Evolutionary conservation across 2,329 filamentous ascomycete genomes (phyloP).

Genomic region (Berkeleyomyces rouxiae): DNA sequence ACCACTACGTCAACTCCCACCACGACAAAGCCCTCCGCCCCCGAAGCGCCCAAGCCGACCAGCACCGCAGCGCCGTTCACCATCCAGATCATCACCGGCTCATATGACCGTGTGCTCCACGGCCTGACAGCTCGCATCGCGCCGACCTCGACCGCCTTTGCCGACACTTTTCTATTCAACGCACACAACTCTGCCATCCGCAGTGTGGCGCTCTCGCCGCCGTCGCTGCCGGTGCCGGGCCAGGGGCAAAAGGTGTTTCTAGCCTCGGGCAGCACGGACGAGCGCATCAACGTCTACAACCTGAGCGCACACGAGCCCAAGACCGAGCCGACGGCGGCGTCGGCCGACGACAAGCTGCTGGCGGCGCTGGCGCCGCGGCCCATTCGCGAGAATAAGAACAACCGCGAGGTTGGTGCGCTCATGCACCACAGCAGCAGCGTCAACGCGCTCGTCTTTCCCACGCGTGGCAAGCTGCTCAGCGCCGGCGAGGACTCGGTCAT

Average conservation of each 20-base stretch:
- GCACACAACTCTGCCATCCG: conserved; percentile 82
- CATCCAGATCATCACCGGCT: conserved; percentile 83
- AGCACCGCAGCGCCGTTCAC: conserved; percentile 28
- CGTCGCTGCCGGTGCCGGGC: conserved; percentile 42
- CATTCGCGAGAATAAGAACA: conserved; percentile 69
- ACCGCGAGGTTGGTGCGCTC: conserved; percentile 73
- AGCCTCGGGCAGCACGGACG: conserved; percentile 82
- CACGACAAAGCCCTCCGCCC: conserved; percentile 1
- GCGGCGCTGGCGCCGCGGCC: conserved; percentile 54
- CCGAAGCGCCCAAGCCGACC: background rate
- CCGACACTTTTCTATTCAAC: conserved; percentile 90
- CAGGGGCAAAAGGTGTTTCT: conserved; percentile 72
- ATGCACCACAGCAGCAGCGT: conserved; percentile 75
- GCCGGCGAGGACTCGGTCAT: conserved; percentile 82
- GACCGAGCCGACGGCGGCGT: conserved; percentile 16
- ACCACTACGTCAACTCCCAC: background rate
- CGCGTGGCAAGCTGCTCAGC: conserved; percentile 73
- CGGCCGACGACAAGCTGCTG: conserved; percentile 32
- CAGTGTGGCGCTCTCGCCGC: conserved; percentile 69
- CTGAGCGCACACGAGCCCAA: conserved; percentile 54
- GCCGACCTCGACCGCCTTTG: conserved; percentile 43
- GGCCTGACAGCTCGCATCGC: conserved; percentile 63
- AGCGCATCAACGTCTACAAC: conserved; percentile 87
- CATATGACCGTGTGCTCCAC: conserved; percentile 85
- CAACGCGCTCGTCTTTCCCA: conserved; percentile 66